These are phyloP conservation scores for Asterochloris sp. DNA, from an alignment of 139 green algal genomes.

Conservation along the genomic window DNA sequence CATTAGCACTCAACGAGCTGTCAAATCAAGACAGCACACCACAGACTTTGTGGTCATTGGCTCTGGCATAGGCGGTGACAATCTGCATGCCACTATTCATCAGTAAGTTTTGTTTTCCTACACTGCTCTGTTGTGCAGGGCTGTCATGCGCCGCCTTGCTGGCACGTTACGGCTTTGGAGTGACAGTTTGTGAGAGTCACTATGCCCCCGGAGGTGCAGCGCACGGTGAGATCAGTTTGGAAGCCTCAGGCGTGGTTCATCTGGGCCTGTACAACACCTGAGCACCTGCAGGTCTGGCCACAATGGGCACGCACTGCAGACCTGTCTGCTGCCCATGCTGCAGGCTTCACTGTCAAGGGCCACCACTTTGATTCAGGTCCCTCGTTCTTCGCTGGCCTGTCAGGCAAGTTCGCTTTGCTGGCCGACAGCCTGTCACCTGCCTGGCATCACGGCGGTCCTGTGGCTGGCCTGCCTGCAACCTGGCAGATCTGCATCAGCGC, in stretches of 20 bases:
- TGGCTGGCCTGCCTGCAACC: too few species aligned
- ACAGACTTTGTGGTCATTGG: conserved; percentile 69
- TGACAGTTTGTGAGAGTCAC: conserved; percentile 79
- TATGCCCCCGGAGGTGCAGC: conserved; percentile 78
- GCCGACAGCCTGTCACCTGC: too few species aligned
- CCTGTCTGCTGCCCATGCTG: too few species aligned
- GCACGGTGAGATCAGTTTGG: conserved; percentile 34
- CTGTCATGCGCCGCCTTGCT: conserved; percentile 75
- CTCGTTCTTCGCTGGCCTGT: conserved; percentile 80
- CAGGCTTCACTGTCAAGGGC: conserved; percentile 61
- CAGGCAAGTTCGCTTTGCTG: not conserved
- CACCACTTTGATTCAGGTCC: conserved; percentile 88
- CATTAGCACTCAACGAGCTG: too few species aligned
- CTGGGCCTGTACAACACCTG: too few species aligned
- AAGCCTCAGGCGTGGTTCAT: too few species aligned
- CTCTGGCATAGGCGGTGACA: conserved; percentile 54
- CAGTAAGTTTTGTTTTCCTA: not conserved
- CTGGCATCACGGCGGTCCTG: too few species aligned
- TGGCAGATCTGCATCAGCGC: too few species aligned
- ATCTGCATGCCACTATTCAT: not conserved
- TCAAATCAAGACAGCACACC: conserved; percentile 22
- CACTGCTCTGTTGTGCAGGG: conserved; percentile 14
- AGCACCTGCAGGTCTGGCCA: too few species aligned
- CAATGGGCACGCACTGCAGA: too few species aligned
- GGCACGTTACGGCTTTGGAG: conserved; percentile 58